Evolutionary conservation across 169 alveolate genomes (phyloP).

Genomic region (Plasmodium coatneyi): DNA sequence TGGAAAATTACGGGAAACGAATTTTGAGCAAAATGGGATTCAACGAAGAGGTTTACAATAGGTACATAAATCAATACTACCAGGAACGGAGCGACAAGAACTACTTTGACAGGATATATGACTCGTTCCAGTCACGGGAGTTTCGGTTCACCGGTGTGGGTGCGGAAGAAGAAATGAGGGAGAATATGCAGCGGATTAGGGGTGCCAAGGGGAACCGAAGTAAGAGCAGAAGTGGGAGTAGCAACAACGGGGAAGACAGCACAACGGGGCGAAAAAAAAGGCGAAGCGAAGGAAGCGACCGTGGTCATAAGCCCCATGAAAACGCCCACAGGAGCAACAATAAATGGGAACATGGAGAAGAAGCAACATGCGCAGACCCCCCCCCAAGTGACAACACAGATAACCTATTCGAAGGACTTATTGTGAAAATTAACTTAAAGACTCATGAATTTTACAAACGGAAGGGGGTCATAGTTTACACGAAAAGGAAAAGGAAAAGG

Average conservation of each 20-base stretch:
- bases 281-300: background rate
- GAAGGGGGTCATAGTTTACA: background rate
- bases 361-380: background rate
- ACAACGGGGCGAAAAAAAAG: background rate
- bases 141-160: conserved; percentile 74
- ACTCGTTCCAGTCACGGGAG: conserved; percentile 14
- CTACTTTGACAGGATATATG: conserved; percentile 53
- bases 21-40: conserved; percentile 65
- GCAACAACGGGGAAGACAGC: background rate
- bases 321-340: background rate
- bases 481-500: background rate
- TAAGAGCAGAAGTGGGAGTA: background rate
- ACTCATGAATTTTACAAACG: conserved; percentile 54
- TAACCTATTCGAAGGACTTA: conserved; percentile 44
- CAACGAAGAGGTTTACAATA: conserved; percentile 47
- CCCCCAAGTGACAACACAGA: background rate
- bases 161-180: conserved; percentile 67
- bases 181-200: conserved; percentile 42
- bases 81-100: conserved; percentile 40
- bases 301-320: background rate
- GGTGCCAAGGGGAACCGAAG: background rate
- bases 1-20: conserved; percentile 35
- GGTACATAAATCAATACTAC: conserved; percentile 57
- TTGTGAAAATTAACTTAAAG: conserved; percentile 63
- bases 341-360: background rate